phyloP scores from a whole-genome alignment of 2,329 filamentous ascomycete genomes.

The Karstenula rhodostoma region DNA sequence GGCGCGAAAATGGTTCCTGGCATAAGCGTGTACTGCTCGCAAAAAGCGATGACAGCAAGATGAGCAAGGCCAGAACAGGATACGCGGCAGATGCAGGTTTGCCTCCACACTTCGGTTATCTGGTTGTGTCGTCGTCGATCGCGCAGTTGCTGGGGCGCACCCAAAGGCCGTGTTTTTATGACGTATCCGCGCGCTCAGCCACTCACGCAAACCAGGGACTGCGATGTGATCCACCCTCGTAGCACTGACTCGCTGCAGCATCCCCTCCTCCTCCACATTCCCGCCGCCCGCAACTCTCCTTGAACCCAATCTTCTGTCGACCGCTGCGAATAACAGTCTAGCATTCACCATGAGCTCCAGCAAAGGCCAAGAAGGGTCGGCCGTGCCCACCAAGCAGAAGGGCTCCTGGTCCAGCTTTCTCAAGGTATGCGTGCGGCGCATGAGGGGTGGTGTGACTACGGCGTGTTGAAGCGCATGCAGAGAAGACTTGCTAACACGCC shows the following conservation, averaged over 20 bases:
- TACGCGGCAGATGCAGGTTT: neutral
- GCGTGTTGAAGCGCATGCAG: neutral
- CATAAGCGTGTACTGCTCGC: neutral
- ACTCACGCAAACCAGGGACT: neutral
- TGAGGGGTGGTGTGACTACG: neutral
- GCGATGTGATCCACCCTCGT: neutral
- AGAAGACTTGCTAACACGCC: slow-evolving; percentile 18
- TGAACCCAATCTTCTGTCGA: neutral
- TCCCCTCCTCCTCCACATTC: slow-evolving; percentile 15
- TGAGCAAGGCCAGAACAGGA: neutral
- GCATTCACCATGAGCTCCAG: slow-evolving; percentile 27
- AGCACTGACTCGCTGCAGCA: slow-evolving; percentile 9
- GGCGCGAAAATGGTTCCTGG: slow-evolving; percentile 3
- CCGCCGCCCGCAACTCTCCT: slow-evolving; percentile 2
- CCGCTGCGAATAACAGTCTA: neutral
- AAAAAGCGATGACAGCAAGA: neutral
- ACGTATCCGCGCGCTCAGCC: slow-evolving; percentile 11
- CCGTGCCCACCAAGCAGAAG: slow-evolving; percentile 56
- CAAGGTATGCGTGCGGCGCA: slow-evolving; percentile 48
- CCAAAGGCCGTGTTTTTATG: slow-evolving; percentile 8
- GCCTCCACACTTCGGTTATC: neutral
- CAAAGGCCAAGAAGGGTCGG: slow-evolving; percentile 53
- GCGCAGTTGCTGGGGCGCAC: slow-evolving; percentile 3
- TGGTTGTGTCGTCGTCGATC: neutral
- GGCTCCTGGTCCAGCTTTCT: slow-evolving; percentile 60